Evolutionary conservation across 1,284 basidiomycete genomes (phyloP).

Genomic region (Kwoniella shivajii): DNA sequence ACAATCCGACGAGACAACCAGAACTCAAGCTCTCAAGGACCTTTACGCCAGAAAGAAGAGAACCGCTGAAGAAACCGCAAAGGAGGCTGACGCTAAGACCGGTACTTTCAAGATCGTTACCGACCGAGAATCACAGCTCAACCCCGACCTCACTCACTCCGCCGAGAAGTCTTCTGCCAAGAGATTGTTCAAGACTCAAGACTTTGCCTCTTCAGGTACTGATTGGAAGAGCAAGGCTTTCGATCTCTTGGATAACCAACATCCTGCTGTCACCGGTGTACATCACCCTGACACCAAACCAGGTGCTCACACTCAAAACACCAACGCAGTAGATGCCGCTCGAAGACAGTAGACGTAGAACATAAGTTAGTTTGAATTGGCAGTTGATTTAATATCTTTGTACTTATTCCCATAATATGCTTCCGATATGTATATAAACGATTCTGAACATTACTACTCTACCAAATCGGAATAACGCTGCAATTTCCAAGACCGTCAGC

Average conservation of each 20-base stretch:
- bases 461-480: no score
- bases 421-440: conserved; percentile 1
- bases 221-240: conserved; percentile 51
- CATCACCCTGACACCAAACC: conserved; percentile 31
- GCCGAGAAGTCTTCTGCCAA: conserved; percentile 36
- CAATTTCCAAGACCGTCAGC: no score
- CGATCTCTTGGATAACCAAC: conserved; percentile 35
- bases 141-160: conserved; percentile 39
- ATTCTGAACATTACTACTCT: no score
- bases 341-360: background rate
- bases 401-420: background rate
- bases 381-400: background rate
- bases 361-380: background rate
- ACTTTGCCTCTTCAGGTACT: conserved; percentile 36
- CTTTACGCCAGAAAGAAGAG: conserved; percentile 59
- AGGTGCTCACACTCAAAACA: conserved; percentile 25
- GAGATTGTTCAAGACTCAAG: conserved; percentile 43
- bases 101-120: conserved; percentile 48
- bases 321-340: conserved; percentile 6
- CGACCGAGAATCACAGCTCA: conserved; percentile 35
- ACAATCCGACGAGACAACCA: conserved; percentile 59
- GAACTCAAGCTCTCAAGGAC: conserved; percentile 68
- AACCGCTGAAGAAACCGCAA: conserved; percentile 48
- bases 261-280: conserved; percentile 47
- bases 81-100: conserved; percentile 45